phyloP scores from a whole-genome alignment of 192 early-diverging fungal genomes.

The Rhizophagus prolifer region DNA sequence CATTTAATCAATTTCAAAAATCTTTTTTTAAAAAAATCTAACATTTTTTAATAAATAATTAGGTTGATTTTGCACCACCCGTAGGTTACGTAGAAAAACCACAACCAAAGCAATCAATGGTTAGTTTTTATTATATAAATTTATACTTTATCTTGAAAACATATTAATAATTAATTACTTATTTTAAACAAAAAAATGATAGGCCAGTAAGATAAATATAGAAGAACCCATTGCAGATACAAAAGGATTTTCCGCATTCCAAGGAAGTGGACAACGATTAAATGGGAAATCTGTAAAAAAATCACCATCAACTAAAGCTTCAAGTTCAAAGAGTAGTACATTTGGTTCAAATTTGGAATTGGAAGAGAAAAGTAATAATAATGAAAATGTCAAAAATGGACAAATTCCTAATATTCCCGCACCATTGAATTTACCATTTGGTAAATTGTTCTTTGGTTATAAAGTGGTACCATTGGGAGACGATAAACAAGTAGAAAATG shows the following conservation, averaged over 20 bases:
- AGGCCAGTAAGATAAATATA: conserved; percentile 44
- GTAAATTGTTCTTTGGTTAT: conserved; percentile 92
- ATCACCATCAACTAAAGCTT: conserved; percentile 18
- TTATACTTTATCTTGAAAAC: too few species aligned
- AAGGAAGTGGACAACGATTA: conserved; percentile 42
- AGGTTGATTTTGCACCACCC: conserved; percentile 94
- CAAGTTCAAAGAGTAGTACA: conserved; percentile 25
- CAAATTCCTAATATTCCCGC: conserved; percentile 46
- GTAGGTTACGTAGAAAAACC: conserved; percentile 87
- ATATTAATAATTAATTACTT: not conserved
- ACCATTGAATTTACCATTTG: conserved; percentile 79
- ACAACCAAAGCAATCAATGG: conserved; percentile 36
- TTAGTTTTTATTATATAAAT: not conserved
- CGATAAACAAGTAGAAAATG: too few species aligned
- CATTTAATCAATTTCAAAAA: too few species aligned
- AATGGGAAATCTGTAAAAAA: conserved; percentile 37
- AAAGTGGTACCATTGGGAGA: conserved; percentile 24
- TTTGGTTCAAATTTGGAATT: conserved; percentile 26
- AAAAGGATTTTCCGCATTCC: conserved; percentile 37
- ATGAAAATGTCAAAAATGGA: not conserved
- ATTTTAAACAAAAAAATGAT: not conserved
- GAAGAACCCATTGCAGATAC: conserved; percentile 33
- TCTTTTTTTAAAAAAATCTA: too few species aligned
- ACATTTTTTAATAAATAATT: not conserved
- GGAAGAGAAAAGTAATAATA: conserved; percentile 27